Conservation (phyloP, 331 rosid species). For the Rhamnella rubrinervis region DNA sequence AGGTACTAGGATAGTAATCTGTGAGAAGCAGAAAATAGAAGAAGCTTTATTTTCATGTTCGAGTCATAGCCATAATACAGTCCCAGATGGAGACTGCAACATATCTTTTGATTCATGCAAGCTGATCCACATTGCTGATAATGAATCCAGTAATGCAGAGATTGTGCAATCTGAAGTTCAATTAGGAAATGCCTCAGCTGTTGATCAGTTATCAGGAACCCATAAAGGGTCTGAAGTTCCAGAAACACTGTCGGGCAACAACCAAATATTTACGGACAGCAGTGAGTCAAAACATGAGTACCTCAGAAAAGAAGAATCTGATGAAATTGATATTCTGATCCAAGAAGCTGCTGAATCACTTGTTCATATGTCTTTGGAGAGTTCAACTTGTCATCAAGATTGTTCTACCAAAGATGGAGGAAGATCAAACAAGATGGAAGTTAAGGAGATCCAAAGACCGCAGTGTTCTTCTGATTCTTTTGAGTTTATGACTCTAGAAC, state of each 20-base stretch:
- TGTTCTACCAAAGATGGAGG: slow-evolving; percentile 20
- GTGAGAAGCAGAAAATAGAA: slow-evolving; percentile 20
- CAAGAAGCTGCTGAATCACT: slow-evolving; percentile 50
- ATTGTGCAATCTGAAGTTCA: slow-evolving; percentile 21
- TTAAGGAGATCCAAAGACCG: slow-evolving; percentile 26
- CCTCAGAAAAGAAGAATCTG: slow-evolving; percentile 24
- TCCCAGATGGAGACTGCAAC: slow-evolving; percentile 23
- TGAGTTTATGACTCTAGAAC: slow-evolving; percentile 43
- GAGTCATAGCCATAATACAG: slow-evolving; percentile 6
- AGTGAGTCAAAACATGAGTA: slow-evolving; percentile 24
- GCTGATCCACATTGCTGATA: slow-evolving; percentile 15
- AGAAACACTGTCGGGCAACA: slow-evolving; percentile 26
- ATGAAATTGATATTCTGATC: slow-evolving; percentile 30
- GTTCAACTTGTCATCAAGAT: slow-evolving; percentile 25
- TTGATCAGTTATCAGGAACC: slow-evolving; percentile 25
- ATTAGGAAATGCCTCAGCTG: slow-evolving; percentile 10
- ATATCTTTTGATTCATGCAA: slow-evolving; percentile 22
- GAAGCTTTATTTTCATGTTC: slow-evolving; percentile 19
- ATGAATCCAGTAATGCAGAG: slow-evolving; percentile 27
- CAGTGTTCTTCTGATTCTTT: slow-evolving; percentile 42
- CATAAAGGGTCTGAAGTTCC: slow-evolving; percentile 19
- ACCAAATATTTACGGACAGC: slow-evolving; percentile 27
- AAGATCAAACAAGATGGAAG: slow-evolving; percentile 19
- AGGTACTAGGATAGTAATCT: slow-evolving; percentile 4
- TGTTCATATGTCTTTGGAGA: slow-evolving; percentile 34